These are phyloP conservation scores for Mycothermus thermophilus DNA, from an alignment of 495 filamentous ascomycete species.

Conservation along the genomic window DNA sequence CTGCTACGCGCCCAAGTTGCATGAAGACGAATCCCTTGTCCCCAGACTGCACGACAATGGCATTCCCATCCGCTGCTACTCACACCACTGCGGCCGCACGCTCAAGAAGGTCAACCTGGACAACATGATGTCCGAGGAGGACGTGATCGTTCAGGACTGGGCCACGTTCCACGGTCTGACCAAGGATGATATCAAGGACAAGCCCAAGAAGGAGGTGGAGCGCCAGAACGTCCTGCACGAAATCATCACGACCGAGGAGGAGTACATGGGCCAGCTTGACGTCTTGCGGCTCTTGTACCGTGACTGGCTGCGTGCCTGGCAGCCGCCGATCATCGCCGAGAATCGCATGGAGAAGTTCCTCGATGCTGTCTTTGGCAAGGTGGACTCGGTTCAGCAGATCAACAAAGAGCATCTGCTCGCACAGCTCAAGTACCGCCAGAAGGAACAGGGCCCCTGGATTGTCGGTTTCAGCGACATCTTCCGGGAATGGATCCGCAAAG, in stretches of 20 bases:
- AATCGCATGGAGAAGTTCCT: slow-evolving; percentile 66
- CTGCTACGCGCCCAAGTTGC: slow-evolving; percentile 76
- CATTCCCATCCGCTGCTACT: slow-evolving; percentile 71
- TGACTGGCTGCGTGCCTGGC: slow-evolving; percentile 57
- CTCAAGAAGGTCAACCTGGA: slow-evolving; percentile 84
- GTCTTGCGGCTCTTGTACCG: slow-evolving; percentile 75
- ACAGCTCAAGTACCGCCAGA: slow-evolving; percentile 92
- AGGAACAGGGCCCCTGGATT: slow-evolving; percentile 92
- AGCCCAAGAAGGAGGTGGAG: slow-evolving; percentile 75
- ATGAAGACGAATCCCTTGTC: slow-evolving; percentile 46
- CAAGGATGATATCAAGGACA: slow-evolving; percentile 53
- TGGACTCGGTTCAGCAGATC: slow-evolving; percentile 76
- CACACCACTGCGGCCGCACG: slow-evolving; percentile 84
- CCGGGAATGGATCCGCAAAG: slow-evolving; percentile 96
- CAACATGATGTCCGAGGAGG: slow-evolving; percentile 50
- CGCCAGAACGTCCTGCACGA: slow-evolving; percentile 93
- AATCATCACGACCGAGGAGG: slow-evolving; percentile 85
- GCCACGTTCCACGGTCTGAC: slow-evolving; percentile 77
- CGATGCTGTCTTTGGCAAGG: slow-evolving; percentile 74
- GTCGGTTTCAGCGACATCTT: slow-evolving; percentile 94
- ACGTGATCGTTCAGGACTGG: slow-evolving; percentile 70
- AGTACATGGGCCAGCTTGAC: slow-evolving; percentile 75
- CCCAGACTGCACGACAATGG: slow-evolving; percentile 25
- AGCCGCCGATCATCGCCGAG: slow-evolving; percentile 68
- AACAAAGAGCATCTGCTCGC: slow-evolving; percentile 91